Percentiles rank a stretch among this genome's conserved stretches.
These are phyloP conservation scores for Papiliotrema terrestris DNA, from an alignment of 1,284 basidiomycete genomes.

Conservation along the genomic window DNA sequence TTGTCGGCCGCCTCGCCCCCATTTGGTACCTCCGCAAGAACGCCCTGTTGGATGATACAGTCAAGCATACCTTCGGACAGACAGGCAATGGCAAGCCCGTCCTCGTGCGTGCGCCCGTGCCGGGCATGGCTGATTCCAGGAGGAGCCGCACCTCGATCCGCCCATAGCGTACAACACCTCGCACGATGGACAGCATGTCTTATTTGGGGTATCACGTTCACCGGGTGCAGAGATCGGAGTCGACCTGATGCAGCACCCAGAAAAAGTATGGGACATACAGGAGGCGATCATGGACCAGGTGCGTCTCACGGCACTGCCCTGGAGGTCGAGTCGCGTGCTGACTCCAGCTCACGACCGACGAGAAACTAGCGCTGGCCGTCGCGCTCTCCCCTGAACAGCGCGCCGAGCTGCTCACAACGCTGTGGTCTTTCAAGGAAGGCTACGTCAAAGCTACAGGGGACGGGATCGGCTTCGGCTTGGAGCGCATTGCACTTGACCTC, in stretches of 20 bases:
- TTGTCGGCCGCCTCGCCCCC: constrained; percentile 32
- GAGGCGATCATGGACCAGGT: constrained; percentile 18
- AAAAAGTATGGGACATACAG: constrained; percentile 18
- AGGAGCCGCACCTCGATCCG: constrained; percentile 13
- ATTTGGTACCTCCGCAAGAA: constrained; percentile 32
- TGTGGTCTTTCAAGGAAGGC: constrained; percentile 44
- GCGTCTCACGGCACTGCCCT: background rate
- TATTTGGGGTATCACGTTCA: constrained; percentile 21
- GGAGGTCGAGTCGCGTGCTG: background rate
- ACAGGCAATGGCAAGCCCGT: constrained; percentile 36
- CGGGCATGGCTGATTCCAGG: background rate
- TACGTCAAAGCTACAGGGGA: constrained; percentile 43
- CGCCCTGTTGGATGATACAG: constrained; percentile 7
- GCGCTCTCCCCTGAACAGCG: constrained; percentile 11
- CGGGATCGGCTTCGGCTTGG: constrained; percentile 40
- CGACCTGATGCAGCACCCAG: constrained; percentile 37
- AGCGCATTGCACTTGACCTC: constrained; percentile 34
- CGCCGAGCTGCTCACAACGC: constrained; percentile 24
- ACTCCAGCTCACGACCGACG: constrained; percentile 22
- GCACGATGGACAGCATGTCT: constrained; percentile 37
- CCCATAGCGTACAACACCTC: constrained; percentile 40
- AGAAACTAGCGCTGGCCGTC: constrained; percentile 17
- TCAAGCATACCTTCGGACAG: constrained; percentile 18
- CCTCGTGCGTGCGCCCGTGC: constrained; percentile 15
- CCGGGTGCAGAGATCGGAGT: constrained; percentile 28